Conservation (phyloP, 2,329 filamentous ascomycete species). For the Fusarium ambrosium region DNA sequence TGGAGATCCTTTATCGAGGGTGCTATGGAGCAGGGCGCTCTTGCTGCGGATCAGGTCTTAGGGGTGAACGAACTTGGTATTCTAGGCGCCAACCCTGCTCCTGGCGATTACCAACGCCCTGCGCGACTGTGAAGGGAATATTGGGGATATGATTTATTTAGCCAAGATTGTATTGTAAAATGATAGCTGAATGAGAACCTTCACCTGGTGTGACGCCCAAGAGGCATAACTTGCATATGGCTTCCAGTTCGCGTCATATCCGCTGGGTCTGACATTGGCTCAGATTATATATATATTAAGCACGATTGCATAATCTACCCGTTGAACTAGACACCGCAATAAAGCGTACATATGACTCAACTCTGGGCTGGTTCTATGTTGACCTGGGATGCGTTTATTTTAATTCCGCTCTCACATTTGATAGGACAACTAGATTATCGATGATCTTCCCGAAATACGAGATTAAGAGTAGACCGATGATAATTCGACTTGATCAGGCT, state of each 20-base stretch:
- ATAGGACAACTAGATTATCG: no score
- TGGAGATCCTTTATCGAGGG: conserved; percentile 49
- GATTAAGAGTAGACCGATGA: no score
- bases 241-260: background rate
- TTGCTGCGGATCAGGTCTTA: conserved; percentile 16
- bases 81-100: background rate
- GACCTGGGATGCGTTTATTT: background rate
- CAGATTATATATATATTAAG: background rate
- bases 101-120: background rate
- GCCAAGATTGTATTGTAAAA: background rate
- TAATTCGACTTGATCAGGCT: background rate
- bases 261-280: background rate
- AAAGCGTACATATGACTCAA: no score
- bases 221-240: background rate
- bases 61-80: background rate
- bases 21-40: conserved; percentile 44
- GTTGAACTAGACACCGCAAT: background rate
- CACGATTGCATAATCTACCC: background rate
- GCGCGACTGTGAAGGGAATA: background rate
- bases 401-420: no score
- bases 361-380: background rate
- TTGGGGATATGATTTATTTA: background rate
- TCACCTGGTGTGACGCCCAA: background rate
- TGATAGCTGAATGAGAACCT: background rate
- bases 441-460: no score